These are phyloP conservation scores for Saprolegnia parasitica DNA, from an alignment of 352 stramenopile species.

Conservation along the genomic window DNA sequence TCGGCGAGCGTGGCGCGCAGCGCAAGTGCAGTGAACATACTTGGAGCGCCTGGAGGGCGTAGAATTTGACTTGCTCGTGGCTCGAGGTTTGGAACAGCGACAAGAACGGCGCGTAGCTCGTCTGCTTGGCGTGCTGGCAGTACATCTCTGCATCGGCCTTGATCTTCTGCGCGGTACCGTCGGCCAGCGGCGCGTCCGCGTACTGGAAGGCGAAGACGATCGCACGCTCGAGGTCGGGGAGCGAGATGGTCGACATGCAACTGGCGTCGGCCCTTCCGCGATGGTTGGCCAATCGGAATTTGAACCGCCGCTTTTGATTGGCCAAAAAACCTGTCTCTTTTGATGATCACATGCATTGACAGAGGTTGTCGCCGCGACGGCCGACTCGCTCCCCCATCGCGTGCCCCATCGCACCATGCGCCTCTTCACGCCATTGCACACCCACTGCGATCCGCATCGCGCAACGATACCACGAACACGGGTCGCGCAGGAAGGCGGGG, in stretches of 20 bases:
- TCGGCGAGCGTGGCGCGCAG: background rate
- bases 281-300: conserved; percentile 20
- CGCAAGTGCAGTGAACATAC: conserved; percentile 15
- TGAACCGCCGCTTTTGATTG: conserved; percentile 2
- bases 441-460: no score
- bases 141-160: conserved; percentile 71
- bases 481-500: no score
- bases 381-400: no score
- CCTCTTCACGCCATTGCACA: no score
- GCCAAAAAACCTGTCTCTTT: background rate
- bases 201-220: conserved; percentile 81
- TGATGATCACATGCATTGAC: background rate
- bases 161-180: conserved; percentile 51
- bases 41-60: conserved; percentile 66
- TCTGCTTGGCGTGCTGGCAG: conserved; percentile 53
- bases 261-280: background rate
- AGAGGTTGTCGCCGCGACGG: background rate
- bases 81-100: conserved; percentile 62
- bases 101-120: conserved; percentile 56
- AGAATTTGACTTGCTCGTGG: conserved; percentile 81
- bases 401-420: no score
- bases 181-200: conserved; percentile 43
- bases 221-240: conserved; percentile 57
- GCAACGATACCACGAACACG: no score
- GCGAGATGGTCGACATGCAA: conserved; percentile 5